Conservation (phyloP, 257 asterid species). For the Penstemon davidsonii region DNA sequence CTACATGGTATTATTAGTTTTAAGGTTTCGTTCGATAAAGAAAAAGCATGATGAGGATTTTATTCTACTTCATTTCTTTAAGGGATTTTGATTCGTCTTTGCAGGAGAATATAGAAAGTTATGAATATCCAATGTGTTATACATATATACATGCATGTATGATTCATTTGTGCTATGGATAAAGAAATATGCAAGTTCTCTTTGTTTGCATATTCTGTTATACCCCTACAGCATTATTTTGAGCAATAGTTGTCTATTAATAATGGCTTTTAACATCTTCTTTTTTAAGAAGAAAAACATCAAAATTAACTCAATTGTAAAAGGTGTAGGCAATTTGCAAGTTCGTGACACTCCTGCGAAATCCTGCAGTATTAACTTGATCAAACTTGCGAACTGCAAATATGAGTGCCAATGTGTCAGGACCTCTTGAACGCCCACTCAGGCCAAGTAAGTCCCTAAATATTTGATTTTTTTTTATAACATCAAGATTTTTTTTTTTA, state of each 20-base stretch:
- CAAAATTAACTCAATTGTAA: conserved; percentile 7
- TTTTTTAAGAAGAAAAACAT: conserved; percentile 10
- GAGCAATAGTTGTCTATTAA: conserved; percentile 9
- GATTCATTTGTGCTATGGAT: too few species aligned
- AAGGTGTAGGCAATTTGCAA: conserved; percentile 40
- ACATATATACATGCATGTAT: too few species aligned
- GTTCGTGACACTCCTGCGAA: conserved; percentile 31
- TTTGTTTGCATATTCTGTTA: neutral
- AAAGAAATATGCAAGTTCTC: too few species aligned
- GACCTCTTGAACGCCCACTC: conserved; percentile 52
- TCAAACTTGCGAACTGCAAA: conserved; percentile 38
- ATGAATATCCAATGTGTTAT: too few species aligned
- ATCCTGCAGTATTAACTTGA: conserved; percentile 6
- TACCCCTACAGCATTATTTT: neutral
- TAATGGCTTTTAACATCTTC: conserved; percentile 14
- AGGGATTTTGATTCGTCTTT: neutral
- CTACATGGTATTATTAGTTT: too few species aligned
- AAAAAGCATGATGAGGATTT: too few species aligned
- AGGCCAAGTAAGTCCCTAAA: conserved; percentile 50
- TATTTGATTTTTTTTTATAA: neutral
- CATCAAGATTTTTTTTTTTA: neutral
- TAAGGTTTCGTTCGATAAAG: too few species aligned
- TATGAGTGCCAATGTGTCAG: conserved; percentile 69
- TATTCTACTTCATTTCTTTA: too few species aligned
- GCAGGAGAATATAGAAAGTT: neutral